phyloP scores from a whole-genome alignment of 164 flowering plant species.

The Paratinospora sagittata region DNA sequence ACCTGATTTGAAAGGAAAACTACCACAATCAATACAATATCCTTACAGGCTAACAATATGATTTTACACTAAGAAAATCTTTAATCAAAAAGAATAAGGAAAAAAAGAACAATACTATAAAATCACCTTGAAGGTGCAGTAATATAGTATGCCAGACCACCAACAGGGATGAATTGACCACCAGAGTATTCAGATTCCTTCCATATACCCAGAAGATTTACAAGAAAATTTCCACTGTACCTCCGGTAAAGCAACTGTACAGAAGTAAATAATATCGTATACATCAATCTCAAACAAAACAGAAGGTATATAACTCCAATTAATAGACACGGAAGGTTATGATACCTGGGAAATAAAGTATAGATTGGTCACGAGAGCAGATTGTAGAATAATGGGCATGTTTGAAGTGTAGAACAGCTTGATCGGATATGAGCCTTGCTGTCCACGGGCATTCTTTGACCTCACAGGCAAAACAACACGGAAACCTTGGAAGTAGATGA shows the following conservation, averaged over 20 bases:
- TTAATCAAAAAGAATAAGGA: neutral
- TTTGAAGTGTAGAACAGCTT: conserved; percentile 76
- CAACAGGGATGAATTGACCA: conserved; percentile 46
- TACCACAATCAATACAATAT: neutral
- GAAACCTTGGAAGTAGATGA: conserved; percentile 74
- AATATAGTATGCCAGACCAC: conserved; percentile 47
- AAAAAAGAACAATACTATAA: neutral
- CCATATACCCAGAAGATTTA: conserved; percentile 46
- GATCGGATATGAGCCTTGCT: conserved; percentile 80
- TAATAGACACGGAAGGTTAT: neutral
- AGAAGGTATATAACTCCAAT: neutral
- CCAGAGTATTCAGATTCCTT: conserved; percentile 47
- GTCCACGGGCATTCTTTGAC: conserved; percentile 78
- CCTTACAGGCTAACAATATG: neutral
- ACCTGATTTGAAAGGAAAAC: neutral
- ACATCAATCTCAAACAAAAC: neutral
- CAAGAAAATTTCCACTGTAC: conserved; percentile 49
- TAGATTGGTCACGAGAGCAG: conserved; percentile 73
- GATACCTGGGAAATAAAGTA: conserved; percentile 79
- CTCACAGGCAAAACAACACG: conserved; percentile 65
- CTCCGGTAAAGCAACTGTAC: conserved; percentile 41
- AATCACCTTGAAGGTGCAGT: conserved; percentile 47
- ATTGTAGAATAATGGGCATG: conserved; percentile 78
- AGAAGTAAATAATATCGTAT: neutral
- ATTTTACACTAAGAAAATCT: neutral